Base-by-base conservation (phyloP, 2,329 filamentous ascomycete species). In the Periglandula ipomoeae region DNA sequence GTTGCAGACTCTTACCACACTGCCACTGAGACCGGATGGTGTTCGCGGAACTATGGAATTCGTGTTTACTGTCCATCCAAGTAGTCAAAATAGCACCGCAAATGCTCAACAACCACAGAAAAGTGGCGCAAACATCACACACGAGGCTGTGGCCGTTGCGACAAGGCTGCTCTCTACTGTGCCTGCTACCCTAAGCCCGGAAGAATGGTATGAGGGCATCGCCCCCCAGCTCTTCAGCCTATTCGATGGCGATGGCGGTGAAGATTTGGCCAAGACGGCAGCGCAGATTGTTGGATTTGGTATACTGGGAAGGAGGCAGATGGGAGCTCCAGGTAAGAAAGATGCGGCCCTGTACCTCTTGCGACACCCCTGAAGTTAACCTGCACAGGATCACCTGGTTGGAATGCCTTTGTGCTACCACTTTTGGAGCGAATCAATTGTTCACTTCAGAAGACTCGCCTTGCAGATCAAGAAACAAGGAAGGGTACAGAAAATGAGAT, bases 21-120 rank as follows among this genome's bases (percentile, higher is more conserved):
- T 87, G 9, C 84, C 84, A 1, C 68, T 86, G 23, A 72, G 83
- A 4, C 65, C 69, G 2, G 74, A 79, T 52, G 84, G 84, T 17
- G 81, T 88, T 13, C 75, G 84, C 30, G 75, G 79, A 23, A 84
- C 81, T 0, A 70, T 87, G 52, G 84, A 87, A 58, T 87, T 87
- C 58, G 72, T 88, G 32, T 84, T 86, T 50, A 75, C 82, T 1
- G 79, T 85, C 6, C 83, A 86, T 52, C 78, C 83, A 0, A 73
- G 76, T 52, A 71, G 68, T 54, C 65, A 66, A 6, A 61, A 68
- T 49, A 63, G 65, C 55, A 47, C 61, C 0, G 63, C 68, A 6
- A 70, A 73, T 48, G 65, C 66, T 1, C 62, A 67, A 2, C 58
- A 59, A 4, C 69, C 74, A 1, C 75, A 78, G 55, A 80, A 76